These are phyloP conservation scores for Alternaria sp. DNA, from an alignment of 2,329 filamentous ascomycete genomes.

Conservation along the genomic window DNA sequence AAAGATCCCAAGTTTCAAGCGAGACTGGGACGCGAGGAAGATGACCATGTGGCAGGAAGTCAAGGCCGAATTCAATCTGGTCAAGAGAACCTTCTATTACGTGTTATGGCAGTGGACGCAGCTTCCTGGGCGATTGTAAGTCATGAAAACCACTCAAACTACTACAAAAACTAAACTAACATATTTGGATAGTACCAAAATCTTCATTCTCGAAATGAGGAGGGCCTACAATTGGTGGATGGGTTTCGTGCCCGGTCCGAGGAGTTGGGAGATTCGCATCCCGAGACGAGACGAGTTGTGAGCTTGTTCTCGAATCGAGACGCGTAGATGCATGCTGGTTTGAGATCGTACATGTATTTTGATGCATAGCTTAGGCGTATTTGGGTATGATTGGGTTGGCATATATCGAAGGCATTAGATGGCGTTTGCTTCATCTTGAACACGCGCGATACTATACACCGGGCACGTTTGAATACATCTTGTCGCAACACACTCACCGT, in stretches of 20 bases:
- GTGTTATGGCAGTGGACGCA: slow-evolving; percentile 74
- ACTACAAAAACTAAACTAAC: slow-evolving; percentile 7
- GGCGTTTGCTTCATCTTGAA: background rate
- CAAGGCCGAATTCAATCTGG: slow-evolving; percentile 66
- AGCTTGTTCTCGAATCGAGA: background rate
- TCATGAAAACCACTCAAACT: background rate
- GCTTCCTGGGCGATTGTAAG: slow-evolving; percentile 74
- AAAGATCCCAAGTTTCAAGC: slow-evolving; percentile 51
- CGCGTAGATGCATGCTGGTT: background rate
- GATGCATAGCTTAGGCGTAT: slow-evolving; percentile 23
- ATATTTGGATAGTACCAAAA: slow-evolving; percentile 52
- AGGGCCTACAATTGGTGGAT: slow-evolving; percentile 68
- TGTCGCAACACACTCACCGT: background rate
- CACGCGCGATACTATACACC: background rate
- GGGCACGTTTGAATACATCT: background rate
- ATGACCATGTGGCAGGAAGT: slow-evolving; percentile 64
- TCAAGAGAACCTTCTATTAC: slow-evolving; percentile 68
- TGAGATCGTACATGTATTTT: background rate
- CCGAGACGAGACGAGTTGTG: slow-evolving; percentile 39
- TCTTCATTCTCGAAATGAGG: slow-evolving; percentile 60
- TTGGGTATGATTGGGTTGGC: background rate
- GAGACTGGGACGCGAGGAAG: slow-evolving; percentile 48
- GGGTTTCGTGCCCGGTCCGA: slow-evolving; percentile 64
- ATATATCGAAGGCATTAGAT: background rate
- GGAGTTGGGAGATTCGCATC: slow-evolving; percentile 60